Conservation (phyloP, 1,139 yeast species). For the Eremothecium cymbalariae region DNA sequence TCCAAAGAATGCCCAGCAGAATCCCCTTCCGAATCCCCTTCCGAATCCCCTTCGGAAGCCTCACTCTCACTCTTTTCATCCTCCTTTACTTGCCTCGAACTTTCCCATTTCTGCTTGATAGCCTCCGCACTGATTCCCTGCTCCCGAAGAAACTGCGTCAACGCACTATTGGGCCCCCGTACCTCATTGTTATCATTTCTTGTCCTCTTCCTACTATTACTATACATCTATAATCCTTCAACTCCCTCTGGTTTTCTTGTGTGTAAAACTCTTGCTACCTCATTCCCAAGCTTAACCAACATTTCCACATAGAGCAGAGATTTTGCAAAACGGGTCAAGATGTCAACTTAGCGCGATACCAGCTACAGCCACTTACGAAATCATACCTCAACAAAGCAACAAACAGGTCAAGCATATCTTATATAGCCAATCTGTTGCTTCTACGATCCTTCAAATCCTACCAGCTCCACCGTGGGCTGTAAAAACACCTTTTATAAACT, state of each 20-base stretch:
- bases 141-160: constrained; percentile 64
- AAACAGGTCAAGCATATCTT: too few species aligned
- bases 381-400: too few species aligned
- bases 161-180: constrained; percentile 71
- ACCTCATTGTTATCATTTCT: constrained; percentile 40
- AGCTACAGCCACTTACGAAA: too few species aligned
- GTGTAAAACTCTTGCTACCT: constrained; percentile 7
- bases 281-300: too few species aligned
- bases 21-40: constrained; percentile 1
- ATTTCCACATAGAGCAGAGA: too few species aligned
- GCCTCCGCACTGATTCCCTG: constrained; percentile 85
- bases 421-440: too few species aligned
- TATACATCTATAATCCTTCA: constrained; percentile 18
- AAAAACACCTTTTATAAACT: too few species aligned
- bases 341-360: too few species aligned
- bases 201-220: constrained; percentile 26
- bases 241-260: neutral
- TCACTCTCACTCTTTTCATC: constrained; percentile 14
- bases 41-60: constrained; percentile 9
- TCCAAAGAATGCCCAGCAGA: neutral
- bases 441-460: too few species aligned
- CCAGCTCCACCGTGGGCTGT: too few species aligned
- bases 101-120: constrained; percentile 53
- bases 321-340: too few species aligned
- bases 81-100: constrained; percentile 29